Evolutionary conservation across 805 yeast species (phyloP).

Genomic region (Sugiyamaella marilandica): DNA sequence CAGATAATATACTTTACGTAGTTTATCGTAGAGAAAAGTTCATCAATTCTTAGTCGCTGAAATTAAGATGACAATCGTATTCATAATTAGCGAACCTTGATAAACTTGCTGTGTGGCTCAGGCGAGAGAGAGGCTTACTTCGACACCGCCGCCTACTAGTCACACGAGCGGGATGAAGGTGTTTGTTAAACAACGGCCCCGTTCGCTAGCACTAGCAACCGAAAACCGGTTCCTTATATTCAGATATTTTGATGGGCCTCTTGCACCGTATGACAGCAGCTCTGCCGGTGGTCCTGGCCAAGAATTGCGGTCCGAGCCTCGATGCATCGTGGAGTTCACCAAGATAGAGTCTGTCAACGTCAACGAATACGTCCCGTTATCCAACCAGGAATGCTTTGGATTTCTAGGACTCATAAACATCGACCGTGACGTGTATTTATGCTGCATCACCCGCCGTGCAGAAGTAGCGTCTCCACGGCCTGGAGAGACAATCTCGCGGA

Average conservation of each 20-base stretch:
- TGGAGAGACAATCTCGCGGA: constrained; percentile 72
- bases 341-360: constrained; percentile 37
- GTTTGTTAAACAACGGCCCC: constrained; percentile 56
- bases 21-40: too few species aligned
- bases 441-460: constrained; percentile 70
- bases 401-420: constrained; percentile 75
- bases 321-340: constrained; percentile 43
- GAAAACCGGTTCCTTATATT: constrained; percentile 56
- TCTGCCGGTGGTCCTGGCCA: background rate
- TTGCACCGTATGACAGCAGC: background rate
- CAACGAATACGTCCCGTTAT: constrained; percentile 35
- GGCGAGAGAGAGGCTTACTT: too few species aligned
- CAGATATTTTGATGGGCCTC: constrained; percentile 23
- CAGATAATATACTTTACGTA: too few species aligned
- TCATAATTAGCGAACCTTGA: too few species aligned
- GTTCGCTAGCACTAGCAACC: constrained; percentile 64
- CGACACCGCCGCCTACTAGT: background rate
- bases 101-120: too few species aligned
- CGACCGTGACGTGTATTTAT: constrained; percentile 62
- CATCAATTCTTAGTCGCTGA: too few species aligned
- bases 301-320: constrained; percentile 7
- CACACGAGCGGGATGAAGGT: constrained; percentile 45
- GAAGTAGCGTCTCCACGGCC: constrained; percentile 80
- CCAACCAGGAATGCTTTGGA: constrained; percentile 42
- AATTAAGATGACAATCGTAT: too few species aligned